These are phyloP conservation scores for Debaryomyces udenii DNA, from an alignment of 1,139 yeast genomes.

Conservation along the genomic window DNA sequence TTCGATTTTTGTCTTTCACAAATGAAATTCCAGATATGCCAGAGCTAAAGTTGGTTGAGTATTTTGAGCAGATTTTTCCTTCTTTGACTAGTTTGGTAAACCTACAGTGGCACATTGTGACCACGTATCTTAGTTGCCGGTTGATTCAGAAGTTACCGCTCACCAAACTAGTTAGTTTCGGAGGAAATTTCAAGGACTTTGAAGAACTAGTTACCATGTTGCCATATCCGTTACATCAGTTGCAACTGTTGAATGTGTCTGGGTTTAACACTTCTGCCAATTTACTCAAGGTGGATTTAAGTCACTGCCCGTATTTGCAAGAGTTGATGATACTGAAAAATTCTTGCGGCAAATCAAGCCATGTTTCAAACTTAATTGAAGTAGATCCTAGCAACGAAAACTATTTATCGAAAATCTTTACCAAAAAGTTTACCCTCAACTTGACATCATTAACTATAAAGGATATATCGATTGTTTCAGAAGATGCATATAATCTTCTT, in stretches of 20 bases:
- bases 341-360: constrained; percentile 7
- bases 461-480: constrained; percentile 19
- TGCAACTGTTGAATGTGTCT: constrained; percentile 22
- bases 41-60: constrained; percentile 24
- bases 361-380: constrained; percentile 14
- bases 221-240: constrained; percentile 11
- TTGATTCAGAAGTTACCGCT: constrained; percentile 1
- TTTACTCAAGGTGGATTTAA: constrained; percentile 19
- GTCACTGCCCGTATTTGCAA: constrained; percentile 18
- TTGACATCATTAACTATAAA: constrained; percentile 20
- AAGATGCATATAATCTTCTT: constrained; percentile 18
- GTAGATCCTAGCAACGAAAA: constrained; percentile 18
- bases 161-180: constrained; percentile 17
- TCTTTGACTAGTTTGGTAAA: constrained; percentile 21
- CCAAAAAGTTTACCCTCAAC: constrained; percentile 13
- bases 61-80: constrained; percentile 23
- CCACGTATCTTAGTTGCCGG: constrained; percentile 5
- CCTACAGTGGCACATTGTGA: constrained; percentile 27
- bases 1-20: constrained; percentile 21
- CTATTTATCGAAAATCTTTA: constrained; percentile 17
- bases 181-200: constrained; percentile 25
- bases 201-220: constrained; percentile 10
- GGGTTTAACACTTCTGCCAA: constrained; percentile 20
- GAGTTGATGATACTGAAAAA: constrained; percentile 17
- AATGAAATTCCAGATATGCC: constrained; percentile 31